phyloP scores from a whole-genome alignment of 2,329 filamentous ascomycete genomes.

The Penicillium sp. region DNA sequence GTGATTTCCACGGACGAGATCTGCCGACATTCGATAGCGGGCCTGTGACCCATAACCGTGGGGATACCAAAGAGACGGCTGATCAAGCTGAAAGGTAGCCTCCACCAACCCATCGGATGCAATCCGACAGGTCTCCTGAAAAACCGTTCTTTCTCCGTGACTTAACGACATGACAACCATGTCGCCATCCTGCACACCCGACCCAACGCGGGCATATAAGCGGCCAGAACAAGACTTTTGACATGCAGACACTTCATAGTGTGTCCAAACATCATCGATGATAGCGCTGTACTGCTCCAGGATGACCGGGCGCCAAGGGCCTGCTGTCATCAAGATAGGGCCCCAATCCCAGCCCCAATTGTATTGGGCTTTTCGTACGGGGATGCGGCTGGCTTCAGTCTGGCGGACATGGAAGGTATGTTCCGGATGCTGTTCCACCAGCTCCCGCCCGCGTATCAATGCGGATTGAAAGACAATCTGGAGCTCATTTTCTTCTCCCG shows the following conservation, averaged over 20 bases:
- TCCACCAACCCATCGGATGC: constrained; percentile 38
- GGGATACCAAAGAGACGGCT: neutral
- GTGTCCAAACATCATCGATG: constrained; percentile 62
- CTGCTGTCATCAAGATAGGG: constrained; percentile 64
- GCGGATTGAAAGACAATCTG: constrained; percentile 57
- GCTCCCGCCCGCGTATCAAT: constrained; percentile 47
- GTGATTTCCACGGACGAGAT: constrained; percentile 42
- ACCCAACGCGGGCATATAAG: constrained; percentile 44
- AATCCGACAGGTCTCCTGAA: constrained; percentile 37
- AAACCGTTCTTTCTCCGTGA: constrained; percentile 28
- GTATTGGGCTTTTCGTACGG: constrained; percentile 68
- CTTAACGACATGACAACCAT: too few species aligned
- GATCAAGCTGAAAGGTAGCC: constrained; percentile 32
- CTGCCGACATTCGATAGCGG: constrained; percentile 48
- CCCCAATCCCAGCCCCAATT: constrained; percentile 77
- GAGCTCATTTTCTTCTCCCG: constrained; percentile 47
- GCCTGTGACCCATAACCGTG: neutral
- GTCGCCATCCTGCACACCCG: too few species aligned
- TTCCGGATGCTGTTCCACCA: constrained; percentile 46
- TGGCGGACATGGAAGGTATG: constrained; percentile 55
- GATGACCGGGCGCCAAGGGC: constrained; percentile 68
- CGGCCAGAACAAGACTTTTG: neutral
- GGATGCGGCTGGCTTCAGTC: constrained; percentile 50
- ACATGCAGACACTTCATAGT: constrained; percentile 44
- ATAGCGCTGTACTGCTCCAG: constrained; percentile 66